Conservation (phyloP, 106 monocot species). For the Amphibolis antarctica region DNA sequence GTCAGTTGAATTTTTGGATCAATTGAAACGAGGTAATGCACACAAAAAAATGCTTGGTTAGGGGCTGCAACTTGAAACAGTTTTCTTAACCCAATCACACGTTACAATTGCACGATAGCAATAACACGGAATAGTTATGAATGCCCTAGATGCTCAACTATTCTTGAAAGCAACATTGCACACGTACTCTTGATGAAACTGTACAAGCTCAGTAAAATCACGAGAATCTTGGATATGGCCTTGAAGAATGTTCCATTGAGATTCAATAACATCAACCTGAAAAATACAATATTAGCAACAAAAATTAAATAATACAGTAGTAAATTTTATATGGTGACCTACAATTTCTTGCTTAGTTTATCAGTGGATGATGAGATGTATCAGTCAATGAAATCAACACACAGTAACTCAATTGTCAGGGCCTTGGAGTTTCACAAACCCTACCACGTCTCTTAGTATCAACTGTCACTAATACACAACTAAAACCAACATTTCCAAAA, state of each 20-base stretch:
- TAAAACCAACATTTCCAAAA: no score
- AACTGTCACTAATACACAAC: no score
- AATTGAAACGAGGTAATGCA: background rate
- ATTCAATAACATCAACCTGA: slow-evolving; percentile 99
- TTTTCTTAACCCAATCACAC: no score
- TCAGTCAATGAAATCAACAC: no score
- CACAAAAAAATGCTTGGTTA: no score
- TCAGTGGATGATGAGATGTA: background rate
- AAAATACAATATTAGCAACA: background rate
- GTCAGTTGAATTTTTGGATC: background rate
- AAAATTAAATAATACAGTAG: background rate
- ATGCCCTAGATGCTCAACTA: background rate
- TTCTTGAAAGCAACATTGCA: background rate
- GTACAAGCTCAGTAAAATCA: slow-evolving; percentile 98
- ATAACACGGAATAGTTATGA: background rate
- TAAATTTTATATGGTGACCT: background rate
- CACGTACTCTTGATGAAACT: slow-evolving; percentile 97
- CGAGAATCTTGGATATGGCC: slow-evolving; percentile 78
- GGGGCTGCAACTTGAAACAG: no score
- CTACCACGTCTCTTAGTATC: no score
- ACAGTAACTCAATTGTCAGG: no score
- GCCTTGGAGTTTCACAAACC: no score
- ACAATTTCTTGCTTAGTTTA: background rate
- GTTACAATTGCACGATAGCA: no score
- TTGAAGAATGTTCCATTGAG: slow-evolving; percentile 97